Evolutionary conservation across 2,329 filamentous ascomycete genomes (phyloP), one percentile per base, ranked within the genome.

Genomic region (Colletotrichum sp.): DNA sequence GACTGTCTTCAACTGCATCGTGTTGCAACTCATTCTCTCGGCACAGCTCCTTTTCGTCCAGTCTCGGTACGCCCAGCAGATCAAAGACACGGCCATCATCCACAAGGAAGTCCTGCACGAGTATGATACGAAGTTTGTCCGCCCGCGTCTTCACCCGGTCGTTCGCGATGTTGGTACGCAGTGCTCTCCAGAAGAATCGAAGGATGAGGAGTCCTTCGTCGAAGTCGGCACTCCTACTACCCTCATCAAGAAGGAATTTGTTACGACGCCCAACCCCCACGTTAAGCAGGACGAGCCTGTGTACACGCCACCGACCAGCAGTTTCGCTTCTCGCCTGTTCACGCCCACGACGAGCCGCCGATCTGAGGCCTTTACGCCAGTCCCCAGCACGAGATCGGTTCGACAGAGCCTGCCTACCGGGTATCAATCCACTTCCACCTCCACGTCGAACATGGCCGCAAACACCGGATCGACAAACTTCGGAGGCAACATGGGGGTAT

Each of bases 101-200:
- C 95, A 98, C 79, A 95, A 94, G 80, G 95, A 99, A 85, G 96
- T 99, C 7, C 90, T 99, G 85, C 93, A 96, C 83, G 97, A 99
- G 85, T 99, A 99, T 82, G 95, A 99, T 82, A 95, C 92, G 79
- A 99, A 99, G 86, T 98, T 94, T 81, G 97, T 99, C 1, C 95
- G 98, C 81, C 97, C 97, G 3, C 91, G 93, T 13, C 91, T 98
- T n/a, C 95, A 98, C 80, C 95, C 94, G 9, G 88, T 94, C 7
- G 95, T 98, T 78, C 86, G 91, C 70, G 90, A 92, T 92, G 95
- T 96, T 2, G 94, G 92, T 8, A 97, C 94, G 1, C 96, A 99
- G 83, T 93, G 94, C 75, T 92, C 91, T 52, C 85, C 86, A 62
- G 87, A 89, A 18, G 85, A 87, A 10, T 85, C 85, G 10, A 80